These are phyloP conservation scores for Dactylorhiza incarnata DNA, from an alignment of 106 monocot genomes.

Conservation along the genomic window DNA sequence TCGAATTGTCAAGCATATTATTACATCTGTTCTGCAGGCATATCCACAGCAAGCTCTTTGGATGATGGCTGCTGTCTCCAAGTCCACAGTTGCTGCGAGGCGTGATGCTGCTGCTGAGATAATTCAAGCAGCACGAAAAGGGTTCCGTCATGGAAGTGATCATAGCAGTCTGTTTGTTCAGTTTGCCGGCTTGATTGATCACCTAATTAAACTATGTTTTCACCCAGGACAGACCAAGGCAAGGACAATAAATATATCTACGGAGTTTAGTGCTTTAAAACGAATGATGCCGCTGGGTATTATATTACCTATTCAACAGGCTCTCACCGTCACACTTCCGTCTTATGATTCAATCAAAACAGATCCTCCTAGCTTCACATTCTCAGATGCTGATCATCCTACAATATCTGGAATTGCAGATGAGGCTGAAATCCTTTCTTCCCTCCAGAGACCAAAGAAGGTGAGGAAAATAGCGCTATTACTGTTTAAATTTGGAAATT, in stretches of 20 bases:
- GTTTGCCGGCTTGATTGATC: conserved; percentile 83
- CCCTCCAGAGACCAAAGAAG: conserved; percentile 97
- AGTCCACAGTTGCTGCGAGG: conserved; percentile 86
- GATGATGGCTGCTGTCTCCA: conserved; percentile 99
- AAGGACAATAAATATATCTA: conserved; percentile 73
- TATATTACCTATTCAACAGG: conserved; percentile 88
- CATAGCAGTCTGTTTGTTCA: conserved; percentile 55
- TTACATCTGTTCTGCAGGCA: conserved; percentile 80
- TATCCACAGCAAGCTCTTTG: conserved; percentile 97
- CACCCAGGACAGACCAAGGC: conserved; percentile 84
- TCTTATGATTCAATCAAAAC: conserved; percentile 30
- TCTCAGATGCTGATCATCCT: conserved; percentile 47
- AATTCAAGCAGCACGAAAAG: conserved; percentile 77
- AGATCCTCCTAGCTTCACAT: conserved; percentile 49
- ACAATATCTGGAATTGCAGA: conserved; percentile 90
- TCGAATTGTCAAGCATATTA: conserved; percentile 77
- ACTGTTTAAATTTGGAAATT: background rate
- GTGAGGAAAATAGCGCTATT: conserved; percentile 22
- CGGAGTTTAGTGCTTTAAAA: conserved; percentile 94
- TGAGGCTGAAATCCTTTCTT: conserved; percentile 97
- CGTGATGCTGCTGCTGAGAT: conserved; percentile 97
- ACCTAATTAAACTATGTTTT: conserved; percentile 83
- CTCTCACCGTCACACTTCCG: conserved; percentile 77
- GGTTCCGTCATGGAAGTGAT: conserved; percentile 48
- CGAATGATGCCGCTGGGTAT: conserved; percentile 97